Evolutionary conservation across 1,139 yeast species (phyloP).

Genomic region (Ogataea hybrid): DNA sequence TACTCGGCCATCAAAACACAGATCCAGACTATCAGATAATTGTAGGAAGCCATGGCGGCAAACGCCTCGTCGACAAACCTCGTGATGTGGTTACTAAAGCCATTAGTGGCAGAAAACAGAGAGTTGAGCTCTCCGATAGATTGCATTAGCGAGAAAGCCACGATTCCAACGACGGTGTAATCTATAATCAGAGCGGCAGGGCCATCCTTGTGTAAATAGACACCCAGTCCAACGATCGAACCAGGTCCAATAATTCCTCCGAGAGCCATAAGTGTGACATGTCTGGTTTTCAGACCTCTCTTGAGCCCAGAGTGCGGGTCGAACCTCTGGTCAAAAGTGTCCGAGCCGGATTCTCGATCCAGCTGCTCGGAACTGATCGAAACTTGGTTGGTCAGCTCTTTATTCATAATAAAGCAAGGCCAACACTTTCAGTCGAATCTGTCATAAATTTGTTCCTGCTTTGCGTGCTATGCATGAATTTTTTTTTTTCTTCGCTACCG

Average conservation of each 20-base stretch:
- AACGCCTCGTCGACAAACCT: constrained; percentile 53
- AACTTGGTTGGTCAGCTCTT: neutral
- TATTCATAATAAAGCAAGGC: neutral
- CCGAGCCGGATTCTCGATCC: neutral
- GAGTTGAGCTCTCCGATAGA: constrained; percentile 59
- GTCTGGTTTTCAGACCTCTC: constrained; percentile 49
- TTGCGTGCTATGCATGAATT: neutral
- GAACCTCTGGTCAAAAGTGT: constrained; percentile 7
- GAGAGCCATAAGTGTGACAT: constrained; percentile 33
- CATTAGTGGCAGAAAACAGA: constrained; percentile 41
- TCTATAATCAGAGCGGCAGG: constrained; percentile 37
- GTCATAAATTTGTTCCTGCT: neutral
- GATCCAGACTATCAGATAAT: constrained; percentile 57
- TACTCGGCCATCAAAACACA: constrained; percentile 59
- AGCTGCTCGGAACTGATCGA: neutral
- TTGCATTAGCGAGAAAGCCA: constrained; percentile 57
- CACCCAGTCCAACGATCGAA: constrained; percentile 29
- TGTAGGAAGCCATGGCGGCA: constrained; percentile 58
- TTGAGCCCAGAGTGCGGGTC: constrained; percentile 42
- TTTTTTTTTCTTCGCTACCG: neutral
- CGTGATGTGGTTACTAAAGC: constrained; percentile 6
- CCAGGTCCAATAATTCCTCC: constrained; percentile 28
- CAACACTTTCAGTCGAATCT: neutral
- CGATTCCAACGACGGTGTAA: constrained; percentile 51
- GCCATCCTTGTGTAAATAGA: constrained; percentile 25